Evolutionary conservation across 1,284 basidiomycete species (phyloP).

Genomic region (Melampsora occidentalis): DNA sequence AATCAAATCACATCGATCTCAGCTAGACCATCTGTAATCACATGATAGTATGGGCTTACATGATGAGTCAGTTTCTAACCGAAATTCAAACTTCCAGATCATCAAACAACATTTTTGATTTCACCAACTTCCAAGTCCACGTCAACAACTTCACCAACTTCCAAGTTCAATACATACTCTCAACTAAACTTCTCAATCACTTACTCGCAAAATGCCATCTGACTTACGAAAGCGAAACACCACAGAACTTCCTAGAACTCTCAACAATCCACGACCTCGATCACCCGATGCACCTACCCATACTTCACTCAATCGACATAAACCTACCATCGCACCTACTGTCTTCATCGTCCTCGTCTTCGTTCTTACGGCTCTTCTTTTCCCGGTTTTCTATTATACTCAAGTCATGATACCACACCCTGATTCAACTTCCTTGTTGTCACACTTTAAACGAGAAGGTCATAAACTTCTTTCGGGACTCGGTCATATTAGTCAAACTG

Average conservation of each 20-base stretch:
- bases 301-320: constrained; percentile 22
- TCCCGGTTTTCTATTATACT: constrained; percentile 41
- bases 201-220: constrained; percentile 26
- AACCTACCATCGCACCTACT: constrained; percentile 35
- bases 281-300: constrained; percentile 13
- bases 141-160: background rate
- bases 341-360: constrained; percentile 27
- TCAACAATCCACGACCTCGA: constrained; percentile 18
- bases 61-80: background rate
- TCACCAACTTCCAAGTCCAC: background rate
- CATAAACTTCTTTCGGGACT: constrained; percentile 33
- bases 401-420: constrained; percentile 40
- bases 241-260: constrained; percentile 1
- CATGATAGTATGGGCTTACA: background rate
- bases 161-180: background rate
- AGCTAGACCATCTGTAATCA: background rate
- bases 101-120: background rate
- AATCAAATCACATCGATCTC: background rate
- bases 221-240: constrained; percentile 22
- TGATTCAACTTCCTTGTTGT: constrained; percentile 21
- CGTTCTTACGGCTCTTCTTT: constrained; percentile 20
- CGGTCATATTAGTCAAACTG: constrained; percentile 13
- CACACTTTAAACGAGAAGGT: constrained; percentile 29
- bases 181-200: background rate
- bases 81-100: background rate